Percentiles rank a stretch among this genome's conserved stretches.
Conservation (phyloP, 2,329 filamentous ascomycete genomes). For the Xylaria sp. region DNA sequence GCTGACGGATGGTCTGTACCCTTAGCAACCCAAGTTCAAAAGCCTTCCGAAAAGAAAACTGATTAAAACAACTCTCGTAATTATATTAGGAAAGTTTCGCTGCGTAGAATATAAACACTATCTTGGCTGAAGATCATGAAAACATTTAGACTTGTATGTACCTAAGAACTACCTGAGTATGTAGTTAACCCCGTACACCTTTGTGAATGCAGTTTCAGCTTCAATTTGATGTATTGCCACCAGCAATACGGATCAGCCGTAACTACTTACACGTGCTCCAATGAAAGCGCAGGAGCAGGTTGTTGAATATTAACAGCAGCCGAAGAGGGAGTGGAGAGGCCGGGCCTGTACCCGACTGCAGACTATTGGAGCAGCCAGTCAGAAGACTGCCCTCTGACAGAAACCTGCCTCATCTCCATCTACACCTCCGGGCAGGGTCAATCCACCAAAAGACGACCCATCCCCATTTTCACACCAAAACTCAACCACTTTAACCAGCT, state of each 20-base stretch:
- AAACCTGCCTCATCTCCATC: not conserved
- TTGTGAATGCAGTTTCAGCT: not conserved
- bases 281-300: not conserved
- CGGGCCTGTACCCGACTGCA: slow-evolving; percentile 1
- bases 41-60: not conserved
- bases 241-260: slow-evolving; percentile 1
- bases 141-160: not conserved
- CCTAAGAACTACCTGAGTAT: not conserved
- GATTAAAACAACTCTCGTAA: not conserved
- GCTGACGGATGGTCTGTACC: not conserved
- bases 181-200: not conserved
- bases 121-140: not conserved
- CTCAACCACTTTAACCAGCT: too few species aligned
- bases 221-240: not conserved
- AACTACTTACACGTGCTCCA: not conserved
- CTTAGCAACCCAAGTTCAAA: not conserved
- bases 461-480: too few species aligned
- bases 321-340: not conserved
- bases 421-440: not conserved
- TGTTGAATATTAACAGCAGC: not conserved
- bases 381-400: not conserved
- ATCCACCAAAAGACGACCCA: too few species aligned
- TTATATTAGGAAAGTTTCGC: not conserved
- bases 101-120: not conserved
- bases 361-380: not conserved